These are phyloP conservation scores for Rhodotorula sp. DNA, from an alignment of 1,284 basidiomycete genomes.

Conservation along the genomic window DNA sequence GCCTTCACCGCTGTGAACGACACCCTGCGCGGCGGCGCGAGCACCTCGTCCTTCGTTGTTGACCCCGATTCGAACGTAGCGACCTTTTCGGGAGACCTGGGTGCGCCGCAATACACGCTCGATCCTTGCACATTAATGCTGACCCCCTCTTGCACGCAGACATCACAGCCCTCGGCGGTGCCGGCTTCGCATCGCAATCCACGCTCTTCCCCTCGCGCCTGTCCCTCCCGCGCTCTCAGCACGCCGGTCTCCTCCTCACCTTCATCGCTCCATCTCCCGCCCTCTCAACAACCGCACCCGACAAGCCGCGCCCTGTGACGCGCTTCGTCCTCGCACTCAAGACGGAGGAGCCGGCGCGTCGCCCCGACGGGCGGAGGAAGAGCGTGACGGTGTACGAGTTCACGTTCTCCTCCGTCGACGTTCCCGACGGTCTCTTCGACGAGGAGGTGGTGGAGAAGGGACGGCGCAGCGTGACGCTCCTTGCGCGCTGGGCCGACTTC, in stretches of 20 bases:
- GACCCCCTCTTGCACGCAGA: conserved; percentile 45
- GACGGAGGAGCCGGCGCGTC: conserved; percentile 47
- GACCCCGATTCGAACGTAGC: conserved; percentile 21
- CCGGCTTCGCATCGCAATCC: conserved; percentile 58
- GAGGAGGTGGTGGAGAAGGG: conserved; percentile 5
- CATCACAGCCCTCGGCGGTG: conserved; percentile 56
- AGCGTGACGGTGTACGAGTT: conserved; percentile 55
- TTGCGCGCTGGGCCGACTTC: conserved; percentile 53
- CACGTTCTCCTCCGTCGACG: conserved; percentile 46
- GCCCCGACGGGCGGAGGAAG: conserved; percentile 52
- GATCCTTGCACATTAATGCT: background rate
- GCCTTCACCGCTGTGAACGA: conserved; percentile 55
- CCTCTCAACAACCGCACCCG: background rate
- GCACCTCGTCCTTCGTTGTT: conserved; percentile 51
- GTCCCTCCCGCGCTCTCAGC: conserved; percentile 31
- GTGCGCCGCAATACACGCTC: conserved; percentile 30
- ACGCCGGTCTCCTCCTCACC: conserved; percentile 40
- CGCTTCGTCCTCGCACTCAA: conserved; percentile 55
- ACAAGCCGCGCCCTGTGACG: conserved; percentile 30
- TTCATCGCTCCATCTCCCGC: conserved; percentile 8
- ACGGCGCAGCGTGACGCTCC: conserved; percentile 27
- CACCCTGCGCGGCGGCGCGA: conserved; percentile 54
- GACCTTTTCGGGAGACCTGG: conserved; percentile 38
- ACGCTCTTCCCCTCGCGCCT: conserved; percentile 49
- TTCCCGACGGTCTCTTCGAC: conserved; percentile 45